Conservation (phyloP, 2,329 filamentous ascomycete species). For the Hymenoscyphus scutula region DNA sequence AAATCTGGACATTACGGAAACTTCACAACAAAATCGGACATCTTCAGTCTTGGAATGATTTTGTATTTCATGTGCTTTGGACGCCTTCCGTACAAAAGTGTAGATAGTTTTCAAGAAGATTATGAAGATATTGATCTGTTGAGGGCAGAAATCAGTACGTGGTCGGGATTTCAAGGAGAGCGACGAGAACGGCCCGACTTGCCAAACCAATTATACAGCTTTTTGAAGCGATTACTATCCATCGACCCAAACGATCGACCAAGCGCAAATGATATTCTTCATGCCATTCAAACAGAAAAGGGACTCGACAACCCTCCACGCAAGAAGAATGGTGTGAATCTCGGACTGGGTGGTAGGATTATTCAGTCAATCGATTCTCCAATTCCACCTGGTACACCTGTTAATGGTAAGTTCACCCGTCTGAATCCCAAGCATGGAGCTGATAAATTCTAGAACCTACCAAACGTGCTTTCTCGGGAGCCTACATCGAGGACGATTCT, state of each 20-base stretch:
- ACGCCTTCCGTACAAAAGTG: conserved; percentile 77
- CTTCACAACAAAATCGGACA: conserved; percentile 94
- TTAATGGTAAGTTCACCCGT: conserved; percentile 26
- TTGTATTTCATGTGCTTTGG: conserved; percentile 98
- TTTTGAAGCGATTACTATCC: conserved; percentile 77
- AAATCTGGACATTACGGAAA: conserved; percentile 75
- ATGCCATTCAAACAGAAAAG: conserved; percentile 35
- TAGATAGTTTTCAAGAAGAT: conserved; percentile 85
- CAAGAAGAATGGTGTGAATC: conserved; percentile 27
- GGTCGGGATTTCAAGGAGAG: conserved; percentile 83
- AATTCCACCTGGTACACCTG: conserved; percentile 29
- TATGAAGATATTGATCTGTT: conserved; percentile 86
- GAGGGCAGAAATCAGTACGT: conserved; percentile 79
- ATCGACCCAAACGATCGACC: conserved; percentile 75
- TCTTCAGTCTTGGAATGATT: conserved; percentile 99
- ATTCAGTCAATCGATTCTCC: conserved; percentile 37
- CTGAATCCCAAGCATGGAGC: background rate
- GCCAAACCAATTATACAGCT: conserved; percentile 79
- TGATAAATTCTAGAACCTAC: conserved; percentile 25
- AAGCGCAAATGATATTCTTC: conserved; percentile 79
- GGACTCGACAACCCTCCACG: conserved; percentile 33
- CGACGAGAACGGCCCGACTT: conserved; percentile 74
- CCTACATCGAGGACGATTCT: conserved; percentile 34
- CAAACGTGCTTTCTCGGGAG: conserved; percentile 29
- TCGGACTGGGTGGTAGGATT: conserved; percentile 30